Evolutionary conservation across 129 eudicot genomes (phyloP).

Genomic region (Erigeron canadensis): DNA sequence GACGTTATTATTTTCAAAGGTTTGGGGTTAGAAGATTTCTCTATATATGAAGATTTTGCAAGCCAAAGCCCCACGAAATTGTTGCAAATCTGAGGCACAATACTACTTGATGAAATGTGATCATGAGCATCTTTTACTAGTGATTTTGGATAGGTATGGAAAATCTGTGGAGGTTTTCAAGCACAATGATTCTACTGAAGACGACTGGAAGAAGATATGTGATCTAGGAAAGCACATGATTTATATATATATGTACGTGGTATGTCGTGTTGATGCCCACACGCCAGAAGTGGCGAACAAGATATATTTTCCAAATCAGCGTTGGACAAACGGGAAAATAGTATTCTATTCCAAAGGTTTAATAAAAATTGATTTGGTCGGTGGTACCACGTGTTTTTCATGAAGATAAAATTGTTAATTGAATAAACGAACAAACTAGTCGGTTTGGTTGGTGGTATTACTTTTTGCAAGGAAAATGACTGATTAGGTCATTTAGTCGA

Average conservation of each 20-base stretch:
- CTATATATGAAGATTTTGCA: neutral
- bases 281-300: slow-evolving; percentile 18
- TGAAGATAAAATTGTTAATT: no score
- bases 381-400: no score
- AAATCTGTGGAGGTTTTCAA: slow-evolving; percentile 21
- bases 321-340: neutral
- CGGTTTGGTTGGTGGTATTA: no score
- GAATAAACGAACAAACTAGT: no score
- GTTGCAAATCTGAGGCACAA: neutral
- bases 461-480: no score
- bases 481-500: no score
- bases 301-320: slow-evolving; percentile 20
- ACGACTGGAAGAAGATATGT: slow-evolving; percentile 14
- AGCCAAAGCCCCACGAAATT: neutral
- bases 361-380: no score
- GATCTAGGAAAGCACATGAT: slow-evolving; percentile 19
- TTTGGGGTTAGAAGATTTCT: neutral
- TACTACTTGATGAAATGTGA: neutral
- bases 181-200: neutral
- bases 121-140: neutral
- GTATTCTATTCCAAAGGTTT: slow-evolving; percentile 35
- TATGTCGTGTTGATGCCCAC: neutral
- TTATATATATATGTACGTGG: neutral
- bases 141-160: slow-evolving; percentile 1
- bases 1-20: neutral